Evolutionary conservation across 2,329 filamentous ascomycete species (phyloP).

Genomic region (Bertia moriformis): DNA sequence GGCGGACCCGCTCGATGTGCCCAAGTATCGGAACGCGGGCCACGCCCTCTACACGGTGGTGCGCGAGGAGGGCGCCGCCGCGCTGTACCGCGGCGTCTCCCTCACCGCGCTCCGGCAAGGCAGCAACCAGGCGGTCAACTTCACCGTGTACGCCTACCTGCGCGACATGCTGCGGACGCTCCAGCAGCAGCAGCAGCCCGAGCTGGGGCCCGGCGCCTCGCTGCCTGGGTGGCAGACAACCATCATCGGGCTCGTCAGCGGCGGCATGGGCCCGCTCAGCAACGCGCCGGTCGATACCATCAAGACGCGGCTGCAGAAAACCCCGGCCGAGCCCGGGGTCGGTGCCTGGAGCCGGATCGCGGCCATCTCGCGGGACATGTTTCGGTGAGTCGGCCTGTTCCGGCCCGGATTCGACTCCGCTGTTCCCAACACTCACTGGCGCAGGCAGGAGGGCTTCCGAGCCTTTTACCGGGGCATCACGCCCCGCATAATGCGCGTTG

Average conservation of each 20-base stretch:
- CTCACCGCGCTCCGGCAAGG: conserved; percentile 89
- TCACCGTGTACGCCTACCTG: conserved; percentile 92
- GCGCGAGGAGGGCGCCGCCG: conserved; percentile 74
- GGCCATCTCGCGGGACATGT: conserved; percentile 69
- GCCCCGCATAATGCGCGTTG: conserved; percentile 90
- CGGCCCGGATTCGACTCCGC: background rate
- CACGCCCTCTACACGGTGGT: conserved; percentile 74
- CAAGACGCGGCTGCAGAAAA: conserved; percentile 91
- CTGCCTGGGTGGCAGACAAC: conserved; percentile 85
- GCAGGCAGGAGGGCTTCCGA: conserved; percentile 75
- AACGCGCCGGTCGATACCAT: conserved; percentile 98
- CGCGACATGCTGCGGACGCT: conserved; percentile 61
- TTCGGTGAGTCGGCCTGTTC: conserved; percentile 38
- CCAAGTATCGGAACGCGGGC: conserved; percentile 93
- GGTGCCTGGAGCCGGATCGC: conserved; percentile 68
- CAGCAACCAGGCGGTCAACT: conserved; percentile 95
- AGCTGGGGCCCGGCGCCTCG: conserved; percentile 39
- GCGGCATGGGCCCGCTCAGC: conserved; percentile 87
- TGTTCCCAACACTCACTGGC: conserved; percentile 1
- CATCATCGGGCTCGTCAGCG: conserved; percentile 74
- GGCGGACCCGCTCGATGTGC: conserved; percentile 87
- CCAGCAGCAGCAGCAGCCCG: too few species aligned
- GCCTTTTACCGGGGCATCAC: conserved; percentile 99
- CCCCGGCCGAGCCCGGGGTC: conserved; percentile 66
- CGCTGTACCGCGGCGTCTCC: conserved; percentile 83